Evolutionary conservation across 306 rosid genomes (phyloP).

Genomic region (Vicia faba): DNA sequence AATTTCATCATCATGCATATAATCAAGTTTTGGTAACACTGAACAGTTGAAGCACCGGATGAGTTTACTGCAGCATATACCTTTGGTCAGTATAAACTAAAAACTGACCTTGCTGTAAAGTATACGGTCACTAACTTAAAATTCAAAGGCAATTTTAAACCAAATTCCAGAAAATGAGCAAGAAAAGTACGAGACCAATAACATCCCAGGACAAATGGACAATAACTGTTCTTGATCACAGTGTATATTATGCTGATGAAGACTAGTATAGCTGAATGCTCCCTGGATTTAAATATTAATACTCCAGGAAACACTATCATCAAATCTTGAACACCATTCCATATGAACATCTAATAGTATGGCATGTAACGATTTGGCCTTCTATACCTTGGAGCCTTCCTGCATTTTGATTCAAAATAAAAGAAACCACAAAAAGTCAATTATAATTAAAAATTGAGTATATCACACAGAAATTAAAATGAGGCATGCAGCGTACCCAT

Average conservation of each 20-base stretch:
- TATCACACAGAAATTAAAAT: not conserved
- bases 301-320: conserved; percentile 30
- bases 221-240: conserved; percentile 9
- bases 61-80: conserved; percentile 20
- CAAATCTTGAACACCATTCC: conserved; percentile 22
- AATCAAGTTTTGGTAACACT: not conserved
- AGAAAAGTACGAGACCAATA: conserved; percentile 14
- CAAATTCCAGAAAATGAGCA: conserved; percentile 22
- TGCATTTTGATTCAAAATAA: conserved; percentile 45
- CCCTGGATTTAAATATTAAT: conserved; percentile 5
- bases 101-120: conserved; percentile 25
- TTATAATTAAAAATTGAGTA: conserved; percentile 11
- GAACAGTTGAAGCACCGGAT: not conserved
- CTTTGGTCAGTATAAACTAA: conserved; percentile 23
- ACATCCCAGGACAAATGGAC: conserved; percentile 1
- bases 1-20: conserved; percentile 9
- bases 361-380: conserved; percentile 84
- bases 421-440: conserved; percentile 24
- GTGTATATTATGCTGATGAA: conserved; percentile 21
- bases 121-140: conserved; percentile 20
- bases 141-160: conserved; percentile 30
- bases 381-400: conserved; percentile 83
- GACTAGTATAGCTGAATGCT: conserved; percentile 5
- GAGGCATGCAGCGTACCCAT: conserved; percentile 65
- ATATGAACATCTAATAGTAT: conserved; percentile 53